Evolutionary conservation across 495 filamentous ascomycete species (phyloP), one percentile per base, ranked within the genome.

Genomic region (Choiromyces venosus): DNA sequence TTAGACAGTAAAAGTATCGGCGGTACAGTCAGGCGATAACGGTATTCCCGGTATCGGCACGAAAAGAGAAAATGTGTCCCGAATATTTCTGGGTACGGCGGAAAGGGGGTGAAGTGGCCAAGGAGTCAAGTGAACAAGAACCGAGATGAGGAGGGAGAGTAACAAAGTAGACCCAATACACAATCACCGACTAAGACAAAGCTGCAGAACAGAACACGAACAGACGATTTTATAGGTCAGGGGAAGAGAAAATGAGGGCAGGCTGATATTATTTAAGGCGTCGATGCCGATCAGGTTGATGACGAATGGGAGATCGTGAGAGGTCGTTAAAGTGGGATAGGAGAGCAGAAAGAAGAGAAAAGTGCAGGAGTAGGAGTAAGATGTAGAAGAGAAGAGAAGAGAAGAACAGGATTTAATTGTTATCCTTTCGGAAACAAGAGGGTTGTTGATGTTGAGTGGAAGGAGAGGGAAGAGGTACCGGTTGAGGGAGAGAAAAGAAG

Each of bases 101-200:
- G 69, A 77, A 77, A 76, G 74, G 74, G 65, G 75, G 70, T 66
- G 44, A 61, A 29, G 52, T 61, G 25, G 52, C 52, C 25, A 61
- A 6, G 52, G 52, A 33, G 25, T 33, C 52, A 6, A 14, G 46
- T 56, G 52, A 33, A 33, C 12, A 29, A 33, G 4, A 29, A 61
- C 25, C 0, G 52, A 33, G 12, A 16, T 5, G 21, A 10, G 7
- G 40, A 6, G 4, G 18, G 40, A 6, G 7, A 61, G 52, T 29
- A 14, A 61, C 9, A 33, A 29, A 9, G 52, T 16, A 33, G 52
- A 61, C 52, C 52, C 25, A 33, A 61, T 6, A 61, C 25, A 61
- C 52, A 33, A 61, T 61, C 52, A n/a, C 12, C 12, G 9, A 29
- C 52, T 29, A 61, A 29, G 8, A 25, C 12, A 4, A 12, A 25